A percentile compares a stretch with the other conserved stretches of the same genome.
Conservation (phyloP, 352 stramenopile genomes). For the Pythium vanterpoolii region DNA sequence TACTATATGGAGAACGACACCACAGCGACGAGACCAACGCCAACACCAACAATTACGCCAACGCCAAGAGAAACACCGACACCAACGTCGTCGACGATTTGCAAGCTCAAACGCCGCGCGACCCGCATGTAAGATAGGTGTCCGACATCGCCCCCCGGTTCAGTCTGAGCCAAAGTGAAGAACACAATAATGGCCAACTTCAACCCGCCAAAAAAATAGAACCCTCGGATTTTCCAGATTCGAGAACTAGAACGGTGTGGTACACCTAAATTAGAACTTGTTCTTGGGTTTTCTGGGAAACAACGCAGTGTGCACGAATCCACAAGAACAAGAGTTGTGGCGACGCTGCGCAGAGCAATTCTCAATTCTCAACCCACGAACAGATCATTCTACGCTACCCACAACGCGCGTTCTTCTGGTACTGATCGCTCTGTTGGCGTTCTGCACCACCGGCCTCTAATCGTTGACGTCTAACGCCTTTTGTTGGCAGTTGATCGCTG, state of each 20-base stretch:
- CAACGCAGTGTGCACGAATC: not conserved
- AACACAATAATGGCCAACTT: too few species aligned
- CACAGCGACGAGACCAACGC: not conserved
- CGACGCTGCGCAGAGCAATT: not conserved
- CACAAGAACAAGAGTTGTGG: not conserved
- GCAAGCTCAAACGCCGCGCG: not conserved
- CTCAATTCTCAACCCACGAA: not conserved
- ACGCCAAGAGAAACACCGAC: not conserved
- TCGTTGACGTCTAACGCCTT: not conserved
- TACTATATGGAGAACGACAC: slow-evolving; percentile 23
- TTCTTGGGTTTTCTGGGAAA: not conserved
- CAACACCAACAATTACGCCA: not conserved
- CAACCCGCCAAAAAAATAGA: slow-evolving; percentile 1
- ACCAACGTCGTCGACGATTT: not conserved
- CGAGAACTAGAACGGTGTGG: slow-evolving; percentile 1
- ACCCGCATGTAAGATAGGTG: too few species aligned
- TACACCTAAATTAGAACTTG: slow-evolving; percentile 10
- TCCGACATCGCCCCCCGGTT: too few species aligned
- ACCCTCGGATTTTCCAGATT: not conserved
- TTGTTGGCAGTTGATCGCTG: not conserved
- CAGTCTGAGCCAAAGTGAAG: too few species aligned
- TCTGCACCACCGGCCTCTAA: too few species aligned
- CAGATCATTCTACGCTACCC: not conserved
- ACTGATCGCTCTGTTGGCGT: not conserved
- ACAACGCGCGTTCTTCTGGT: not conserved